Evolutionary conservation across 352 stramenopile genomes (phyloP), one percentile per base, ranked within the genome.

Genomic region (Phytophthora pistaciae): DNA sequence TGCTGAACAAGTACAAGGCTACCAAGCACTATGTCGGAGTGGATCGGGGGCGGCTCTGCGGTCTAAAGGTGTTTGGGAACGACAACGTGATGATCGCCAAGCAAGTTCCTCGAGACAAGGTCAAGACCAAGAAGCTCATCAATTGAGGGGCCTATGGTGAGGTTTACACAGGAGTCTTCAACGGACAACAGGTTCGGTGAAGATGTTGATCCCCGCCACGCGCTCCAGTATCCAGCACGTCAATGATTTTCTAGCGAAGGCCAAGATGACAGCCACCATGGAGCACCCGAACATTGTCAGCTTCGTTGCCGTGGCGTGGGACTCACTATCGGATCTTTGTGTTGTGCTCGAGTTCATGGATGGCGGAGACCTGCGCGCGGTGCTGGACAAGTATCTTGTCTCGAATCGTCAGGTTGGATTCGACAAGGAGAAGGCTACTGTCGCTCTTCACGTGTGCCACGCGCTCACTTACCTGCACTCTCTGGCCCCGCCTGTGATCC

Each of bases 291-390:
- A 77, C 33, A 87, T 90, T 16, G 79, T 91, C 4, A 62, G 52
- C 13, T 90, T 90, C 42, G 52, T 87, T 25, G 83, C 79, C 1
- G 79, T 90, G 4, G 81, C 83, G 18, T 91, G 82, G 78, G 78
- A 80, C 23, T 75, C 70, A 11, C 65, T 80, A 7, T 72, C 44
- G 0, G 69, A 81, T 58, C 46, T 78, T 11, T 86, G 79, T 49
- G 60, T 85, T 6, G 67, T 87, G 5, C 63, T 78, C 8, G 80
- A 87, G 46, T 80, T 67, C 58, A 75, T 85, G 68, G 68, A 84
- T 13, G 40, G 57, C 10, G 79, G 70, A 18, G 77, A 84, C 10
- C 56, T 85, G 5, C 64, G 74, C 16, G 56, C 64, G 25, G 33
- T 82, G 20, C 66, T 84, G 52, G 63, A 67, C 36, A 60, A 72